Base-by-base conservation (phyloP, 2,329 filamentous ascomycete species). In the Colletotrichum lini region DNA sequence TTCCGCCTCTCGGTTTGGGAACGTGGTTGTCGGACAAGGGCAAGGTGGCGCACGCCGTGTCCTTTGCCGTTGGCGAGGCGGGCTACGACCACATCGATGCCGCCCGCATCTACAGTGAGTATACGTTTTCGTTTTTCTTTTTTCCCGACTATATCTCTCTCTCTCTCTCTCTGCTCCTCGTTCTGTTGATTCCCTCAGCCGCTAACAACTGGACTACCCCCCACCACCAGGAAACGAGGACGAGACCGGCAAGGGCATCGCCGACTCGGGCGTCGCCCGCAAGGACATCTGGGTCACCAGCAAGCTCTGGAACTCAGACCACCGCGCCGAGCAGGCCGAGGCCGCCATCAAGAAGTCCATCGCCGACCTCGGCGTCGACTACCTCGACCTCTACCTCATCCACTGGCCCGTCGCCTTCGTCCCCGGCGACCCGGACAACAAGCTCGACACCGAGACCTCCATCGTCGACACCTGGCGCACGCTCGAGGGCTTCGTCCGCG, bases 11-110 rank as follows among this genome's bases (percentile, higher is more conserved):
- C 2, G 69, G 69, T 2, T 26, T 72, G 7, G 90, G 90, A 75
- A 92, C 90, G 71, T 92, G 90, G 90, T 89, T 92, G 80, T 86
- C 89, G 9, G 83, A 83, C 3, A 84, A 88, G 0, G 89, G 88
- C 60, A 84, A 90, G 77, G 89, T 92, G 64, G 83, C 86, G 61
- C 80, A 81, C 1, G 90, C 90, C 26, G 90, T 92, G 30, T 81
- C 84, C 54, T 84, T 86, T 72, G 91, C 91, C n/a, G 50, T 72
- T 10, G 65, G 69, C 38, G 65, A 72, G 53, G 69, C 40, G 54
- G 89, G 89, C 49, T 90, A 90, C 78, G 83, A 87, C 23, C 88
- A 89, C 75, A 88, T 90, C 73, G 86, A 88, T 77, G 89, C 87
- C 1, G 80, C 80, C 23, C 75, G 90, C 70, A 89, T 89, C 52